phyloP scores from a whole-genome alignment of 352 stramenopile genomes.

The Globisporangium ultimum region DNA sequence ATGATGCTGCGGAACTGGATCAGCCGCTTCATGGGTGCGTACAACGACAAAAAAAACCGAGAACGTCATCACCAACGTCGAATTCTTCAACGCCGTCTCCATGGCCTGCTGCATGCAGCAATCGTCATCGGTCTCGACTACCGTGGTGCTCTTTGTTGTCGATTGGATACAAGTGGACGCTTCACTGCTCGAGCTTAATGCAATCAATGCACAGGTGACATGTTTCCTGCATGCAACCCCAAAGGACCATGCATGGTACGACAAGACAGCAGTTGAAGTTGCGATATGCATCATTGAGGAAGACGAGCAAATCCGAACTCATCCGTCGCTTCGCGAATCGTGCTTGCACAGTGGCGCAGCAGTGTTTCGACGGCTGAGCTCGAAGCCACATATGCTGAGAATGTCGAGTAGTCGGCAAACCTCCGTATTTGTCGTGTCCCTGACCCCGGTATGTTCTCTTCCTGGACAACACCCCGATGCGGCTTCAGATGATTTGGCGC shows the following conservation, averaged over 20 bases:
- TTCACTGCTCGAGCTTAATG: constrained; percentile 5
- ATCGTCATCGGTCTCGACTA: constrained; percentile 14
- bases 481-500: too few species aligned
- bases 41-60: constrained; percentile 22
- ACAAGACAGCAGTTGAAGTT: constrained; percentile 8
- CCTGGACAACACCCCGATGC: too few species aligned
- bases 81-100: constrained; percentile 28
- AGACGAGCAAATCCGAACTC: not conserved
- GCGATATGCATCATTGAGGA: constrained; percentile 9
- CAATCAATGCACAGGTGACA: not conserved
- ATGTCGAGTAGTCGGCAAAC: too few species aligned
- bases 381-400: not conserved
- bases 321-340: not conserved
- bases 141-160: constrained; percentile 6
- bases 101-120: constrained; percentile 22
- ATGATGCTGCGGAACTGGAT: constrained; percentile 36
- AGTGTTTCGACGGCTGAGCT: not conserved
- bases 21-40: constrained; percentile 9
- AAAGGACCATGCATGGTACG: not conserved
- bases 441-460: too few species aligned
- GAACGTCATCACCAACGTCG: constrained; percentile 23
- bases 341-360: not conserved
- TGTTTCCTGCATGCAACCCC: constrained; percentile 4
- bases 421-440: too few species aligned
- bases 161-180: constrained; percentile 5